Base-by-base conservation (phyloP, 2,329 filamentous ascomycete genomes). In the Apiospora phragmitis region DNA sequence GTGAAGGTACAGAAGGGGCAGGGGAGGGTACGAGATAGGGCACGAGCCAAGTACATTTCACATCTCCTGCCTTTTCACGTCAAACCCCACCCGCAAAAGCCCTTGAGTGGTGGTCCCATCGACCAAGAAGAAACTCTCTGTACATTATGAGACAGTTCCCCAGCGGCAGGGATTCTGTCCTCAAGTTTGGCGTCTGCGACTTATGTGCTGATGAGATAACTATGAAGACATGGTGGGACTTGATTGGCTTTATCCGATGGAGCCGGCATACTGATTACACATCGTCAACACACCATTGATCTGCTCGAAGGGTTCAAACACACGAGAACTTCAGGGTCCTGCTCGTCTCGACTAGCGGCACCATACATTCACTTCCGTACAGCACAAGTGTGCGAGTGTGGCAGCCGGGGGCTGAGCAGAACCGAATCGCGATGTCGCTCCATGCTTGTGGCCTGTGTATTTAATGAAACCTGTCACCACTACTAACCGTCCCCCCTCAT, bases 111-210 rank as follows among this genome's bases (percentile, higher is more conserved):
- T 32, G 69, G 45, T 45, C 42, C 66, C 62, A 43, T 43, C 65
- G 26, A 29, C 66, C 43, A 49, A 35, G 66, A 47, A 51, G 26
- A 71, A 67, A 51, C 35, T 14, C 47, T 65, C 51, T 69, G 62
- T 12, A 26, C 12, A 66, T 29, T 62, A 62, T 32, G 55, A 62
- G 55, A 62, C 55, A 21, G 21, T 38, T 62, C 32, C 55, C 55
- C 32, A 38, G 55, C 55, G n/a, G 55, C 32, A 62, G 18, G 55
- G 55, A 4, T 38, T 62, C 12, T 35, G 26, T 18, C 29, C 29
- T 32, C 51, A 7, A 16, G 11, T 62, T 24, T 5, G 32, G 32
- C 51, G 18, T 18, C 51, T 59, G 32, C 32, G 4, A 38, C 35
- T 38, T 21, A 26, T 51, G 16, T 55, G 18, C 11, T 32, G 29